Percentiles rank a stretch among this genome's conserved stretches.
phyloP scores from a whole-genome alignment of 2,329 filamentous ascomycete genomes.

The Fusarium nygamai region DNA sequence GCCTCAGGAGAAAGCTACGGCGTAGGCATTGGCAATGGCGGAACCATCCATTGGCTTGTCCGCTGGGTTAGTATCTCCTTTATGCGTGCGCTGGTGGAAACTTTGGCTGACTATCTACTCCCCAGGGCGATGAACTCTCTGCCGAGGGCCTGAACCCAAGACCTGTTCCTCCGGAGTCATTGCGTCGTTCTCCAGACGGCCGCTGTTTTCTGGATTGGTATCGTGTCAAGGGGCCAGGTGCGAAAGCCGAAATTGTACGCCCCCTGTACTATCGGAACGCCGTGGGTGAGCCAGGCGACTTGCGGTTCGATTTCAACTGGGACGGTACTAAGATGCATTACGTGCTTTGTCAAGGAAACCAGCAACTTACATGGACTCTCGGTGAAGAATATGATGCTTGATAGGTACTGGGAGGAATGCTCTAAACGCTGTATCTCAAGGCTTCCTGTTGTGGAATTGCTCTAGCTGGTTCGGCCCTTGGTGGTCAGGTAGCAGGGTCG shows the following conservation, averaged over 20 bases:
- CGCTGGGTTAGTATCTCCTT: background rate
- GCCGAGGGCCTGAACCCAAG: background rate
- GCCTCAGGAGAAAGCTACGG: background rate
- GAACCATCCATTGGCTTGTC: background rate
- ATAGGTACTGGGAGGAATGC: background rate
- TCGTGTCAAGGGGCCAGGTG: background rate
- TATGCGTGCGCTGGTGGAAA: background rate
- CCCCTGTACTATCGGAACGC: background rate
- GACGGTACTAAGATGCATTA: background rate
- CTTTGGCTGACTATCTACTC: background rate
- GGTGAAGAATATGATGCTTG: background rate
- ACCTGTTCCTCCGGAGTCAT: background rate
- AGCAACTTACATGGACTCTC: background rate
- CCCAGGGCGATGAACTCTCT: background rate
- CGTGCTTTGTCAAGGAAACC: background rate
- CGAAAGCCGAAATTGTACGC: background rate
- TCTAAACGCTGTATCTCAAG: background rate
- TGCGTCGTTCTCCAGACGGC: background rate
- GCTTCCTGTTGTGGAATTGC: background rate
- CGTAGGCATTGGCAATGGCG: background rate
- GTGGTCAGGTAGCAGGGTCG: background rate
- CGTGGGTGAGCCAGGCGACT: background rate
- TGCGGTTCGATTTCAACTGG: background rate
- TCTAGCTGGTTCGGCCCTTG: background rate
- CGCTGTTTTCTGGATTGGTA: background rate